A percentile compares a stretch with the other conserved stretches of the same genome.
These are phyloP conservation scores for Tylopilus vinaceipallidus DNA, from an alignment of 768 basidiomycete species.

Conservation along the genomic window DNA sequence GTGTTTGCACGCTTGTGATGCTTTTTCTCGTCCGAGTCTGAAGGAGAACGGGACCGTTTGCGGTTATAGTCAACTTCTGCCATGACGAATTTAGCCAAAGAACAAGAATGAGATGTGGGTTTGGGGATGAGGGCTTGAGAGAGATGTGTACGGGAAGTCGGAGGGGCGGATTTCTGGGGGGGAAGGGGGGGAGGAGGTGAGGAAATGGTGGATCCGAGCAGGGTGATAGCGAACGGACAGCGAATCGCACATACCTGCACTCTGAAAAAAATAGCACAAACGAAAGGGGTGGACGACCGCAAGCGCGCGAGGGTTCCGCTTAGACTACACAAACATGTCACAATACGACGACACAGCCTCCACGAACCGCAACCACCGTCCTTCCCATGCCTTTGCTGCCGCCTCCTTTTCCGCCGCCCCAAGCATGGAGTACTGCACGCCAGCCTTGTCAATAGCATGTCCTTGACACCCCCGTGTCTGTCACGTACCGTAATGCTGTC, in stretches of 20 bases:
- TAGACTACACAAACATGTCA: conserved; percentile 17
- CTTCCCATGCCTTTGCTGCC: conserved; percentile 44
- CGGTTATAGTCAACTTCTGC: conserved; percentile 83
- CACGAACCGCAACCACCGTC: conserved; percentile 45
- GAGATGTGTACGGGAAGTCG: conserved; percentile 40
- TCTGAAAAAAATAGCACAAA: neutral
- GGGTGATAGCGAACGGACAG: conserved; percentile 39
- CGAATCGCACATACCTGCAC: conserved; percentile 37
- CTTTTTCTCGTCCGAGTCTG: conserved; percentile 77
- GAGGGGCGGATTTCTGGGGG: conserved; percentile 47
- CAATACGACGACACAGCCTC: conserved; percentile 27
- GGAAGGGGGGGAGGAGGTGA: conserved; percentile 53
- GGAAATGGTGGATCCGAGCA: conserved; percentile 55
- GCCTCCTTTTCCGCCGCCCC: conserved; percentile 41
- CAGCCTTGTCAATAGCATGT: too few relatives aligned
- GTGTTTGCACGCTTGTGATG: conserved; percentile 83
- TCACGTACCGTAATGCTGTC: conserved; percentile 63
- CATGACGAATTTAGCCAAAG: conserved; percentile 65
- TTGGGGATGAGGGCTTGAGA: conserved; percentile 45
- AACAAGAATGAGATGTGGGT: conserved; percentile 37
- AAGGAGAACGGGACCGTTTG: conserved; percentile 85
- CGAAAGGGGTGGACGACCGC: neutral
- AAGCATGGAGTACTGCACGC: conserved; percentile 48
- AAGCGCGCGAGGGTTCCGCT: conserved; percentile 13
- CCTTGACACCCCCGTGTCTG: too few relatives aligned